phyloP scores from a whole-genome alignment of 345 rosid species.

The Syzygium grande region DNA sequence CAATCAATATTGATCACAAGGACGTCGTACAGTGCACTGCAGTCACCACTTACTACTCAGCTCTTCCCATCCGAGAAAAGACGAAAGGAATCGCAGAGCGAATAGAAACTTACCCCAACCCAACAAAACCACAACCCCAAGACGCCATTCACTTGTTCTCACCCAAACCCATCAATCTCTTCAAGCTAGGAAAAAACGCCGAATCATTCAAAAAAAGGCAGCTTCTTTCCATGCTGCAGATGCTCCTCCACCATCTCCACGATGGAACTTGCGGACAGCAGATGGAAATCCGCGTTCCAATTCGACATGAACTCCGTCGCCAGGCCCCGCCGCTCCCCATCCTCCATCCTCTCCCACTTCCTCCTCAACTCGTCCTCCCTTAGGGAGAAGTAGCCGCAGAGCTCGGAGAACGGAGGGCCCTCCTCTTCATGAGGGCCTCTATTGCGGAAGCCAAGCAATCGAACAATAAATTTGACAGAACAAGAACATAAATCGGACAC shows the following conservation, averaged over 20 bases:
- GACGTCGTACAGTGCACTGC: neutral
- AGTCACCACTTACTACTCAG: neutral
- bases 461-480: too few relatives aligned
- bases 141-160: neutral
- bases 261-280: conserved; percentile 58
- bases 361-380: conserved; percentile 39
- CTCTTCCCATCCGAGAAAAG: neutral
- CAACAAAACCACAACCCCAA: neutral
- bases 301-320: conserved; percentile 43
- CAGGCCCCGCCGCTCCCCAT: conserved; percentile 47
- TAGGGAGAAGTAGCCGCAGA: conserved; percentile 34
- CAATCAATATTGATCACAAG: neutral
- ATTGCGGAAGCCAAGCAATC: too few relatives aligned
- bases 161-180: conserved; percentile 50
- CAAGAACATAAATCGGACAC: too few relatives aligned
- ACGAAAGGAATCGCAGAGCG: neutral
- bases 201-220: conserved; percentile 10
- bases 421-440: conserved; percentile 56
- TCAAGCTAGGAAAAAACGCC: conserved; percentile 46
- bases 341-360: conserved; percentile 49
- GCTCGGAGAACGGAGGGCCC: conserved; percentile 51
- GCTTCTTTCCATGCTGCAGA: conserved; percentile 21
- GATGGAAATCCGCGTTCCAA: conserved; percentile 62
- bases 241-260: conserved; percentile 66
- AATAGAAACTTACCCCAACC: neutral